Evolutionary conservation across 176 grass and related monocot species (phyloP), one percentile per base, ranked within the genome.

Genomic region (Zoysia japonica): DNA sequence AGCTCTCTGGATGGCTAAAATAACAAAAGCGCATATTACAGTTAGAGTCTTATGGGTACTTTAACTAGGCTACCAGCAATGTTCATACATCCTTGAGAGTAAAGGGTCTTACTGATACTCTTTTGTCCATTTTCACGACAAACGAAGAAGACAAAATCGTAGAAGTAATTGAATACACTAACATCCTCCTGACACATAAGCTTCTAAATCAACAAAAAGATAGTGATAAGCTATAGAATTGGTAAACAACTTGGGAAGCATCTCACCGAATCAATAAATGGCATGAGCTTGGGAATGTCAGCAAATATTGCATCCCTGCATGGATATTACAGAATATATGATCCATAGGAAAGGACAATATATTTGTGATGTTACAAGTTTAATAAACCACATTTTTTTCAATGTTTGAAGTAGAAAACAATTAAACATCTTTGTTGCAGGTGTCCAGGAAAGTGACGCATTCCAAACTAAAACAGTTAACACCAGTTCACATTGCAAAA

Each of bases 101-200:
- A 74, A 42, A 68, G 13, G 72, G 80, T 76, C 89, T 98, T 95
- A 98, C 96, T 73, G 40, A 98, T 93, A 75, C 76, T 98, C 86
- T 95, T 98, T 72, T 98, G 92, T 51, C 92, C 90, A 87, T 89
- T 91, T 93, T 93, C 88, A 81, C 92, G 92, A 82, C 86, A 93
- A 75, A 94, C 84, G 81, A 98, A 95, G 86, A 98, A 98, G 84
- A 91, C 90, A 88, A 98, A 98, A 77, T 93, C 86, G 50, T 98
- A 98, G 78, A 98, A 94, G 75, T 40, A 82, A 89, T 52, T 89
- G 75, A 99, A 99, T 64, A 87, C 88, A 39, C 7, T 6, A 35
- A 68, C 77, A 75, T 92, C 92, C 69, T 92, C 92, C 96, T 99
- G 83, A 79, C 81, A 88, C 45, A 74, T 38, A 87, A 11, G 19